A percentile compares a stretch with the other conserved stretches of the same genome.
These are phyloP conservation scores for Neurospora sp. DNA, from an alignment of 495 filamentous ascomycete species.

Conservation along the genomic window DNA sequence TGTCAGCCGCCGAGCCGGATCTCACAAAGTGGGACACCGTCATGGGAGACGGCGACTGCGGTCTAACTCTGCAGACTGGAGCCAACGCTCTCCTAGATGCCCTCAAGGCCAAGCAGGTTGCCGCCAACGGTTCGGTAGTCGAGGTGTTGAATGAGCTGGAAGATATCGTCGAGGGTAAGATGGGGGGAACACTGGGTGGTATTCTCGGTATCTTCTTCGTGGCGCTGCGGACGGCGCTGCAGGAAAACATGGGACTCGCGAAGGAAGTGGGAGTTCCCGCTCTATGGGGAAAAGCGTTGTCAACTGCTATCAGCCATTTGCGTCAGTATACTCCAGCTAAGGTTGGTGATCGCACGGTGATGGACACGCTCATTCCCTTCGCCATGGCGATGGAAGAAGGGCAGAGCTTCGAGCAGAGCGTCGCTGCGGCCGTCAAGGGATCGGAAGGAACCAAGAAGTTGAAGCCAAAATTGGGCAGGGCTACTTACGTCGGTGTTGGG, in stretches of 20 bases:
- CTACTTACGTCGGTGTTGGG: constrained; percentile 47
- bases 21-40: constrained; percentile 52
- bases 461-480: constrained; percentile 46
- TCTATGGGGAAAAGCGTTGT: constrained; percentile 30
- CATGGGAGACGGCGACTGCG: constrained; percentile 59
- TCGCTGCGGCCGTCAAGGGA: constrained; percentile 42
- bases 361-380: constrained; percentile 52
- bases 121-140: constrained; percentile 38
- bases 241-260: constrained; percentile 27
- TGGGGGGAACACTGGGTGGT: constrained; percentile 51
- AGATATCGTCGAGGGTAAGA: constrained; percentile 46
- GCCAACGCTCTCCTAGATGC: constrained; percentile 32
- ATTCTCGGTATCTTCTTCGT: constrained; percentile 53
- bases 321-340: constrained; percentile 37
- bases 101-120: constrained; percentile 20
- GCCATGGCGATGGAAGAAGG: constrained; percentile 33
- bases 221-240: constrained; percentile 38
- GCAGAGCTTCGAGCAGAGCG: constrained; percentile 37
- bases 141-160: constrained; percentile 42
- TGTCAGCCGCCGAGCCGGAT: constrained; percentile 45
- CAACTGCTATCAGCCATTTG: constrained; percentile 32
- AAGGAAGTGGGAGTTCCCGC: constrained; percentile 16
- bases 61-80: constrained; percentile 46
- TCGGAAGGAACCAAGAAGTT: constrained; percentile 44
- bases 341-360: constrained; percentile 41